Conservation (phyloP, 2,329 filamentous ascomycete genomes). For the Sordariomycetes sp. region DNA sequence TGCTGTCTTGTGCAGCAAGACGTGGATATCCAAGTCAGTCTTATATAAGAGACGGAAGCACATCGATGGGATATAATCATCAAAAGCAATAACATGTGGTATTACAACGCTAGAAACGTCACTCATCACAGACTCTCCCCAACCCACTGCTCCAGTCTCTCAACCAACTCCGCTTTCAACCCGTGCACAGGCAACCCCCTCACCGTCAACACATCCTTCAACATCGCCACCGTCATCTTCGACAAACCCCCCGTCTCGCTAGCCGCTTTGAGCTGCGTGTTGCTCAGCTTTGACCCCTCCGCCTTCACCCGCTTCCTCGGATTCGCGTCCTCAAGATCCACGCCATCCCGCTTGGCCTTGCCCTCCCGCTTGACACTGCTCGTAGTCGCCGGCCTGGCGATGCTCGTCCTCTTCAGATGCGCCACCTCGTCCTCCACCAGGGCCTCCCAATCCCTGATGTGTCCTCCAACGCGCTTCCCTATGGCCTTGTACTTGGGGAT, state of each 20-base stretch:
- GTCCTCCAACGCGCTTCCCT: slow-evolving; percentile 71
- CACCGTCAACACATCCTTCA: slow-evolving; percentile 32
- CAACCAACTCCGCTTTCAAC: slow-evolving; percentile 39
- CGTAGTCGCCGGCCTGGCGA: slow-evolving; percentile 16
- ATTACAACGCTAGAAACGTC: background rate
- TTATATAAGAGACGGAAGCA: no score
- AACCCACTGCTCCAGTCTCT: slow-evolving; percentile 42
- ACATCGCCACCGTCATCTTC: slow-evolving; percentile 40
- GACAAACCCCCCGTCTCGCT: slow-evolving; percentile 29
- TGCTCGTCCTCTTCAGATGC: slow-evolving; percentile 20
- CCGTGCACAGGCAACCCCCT: slow-evolving; percentile 35
- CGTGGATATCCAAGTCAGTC: no score
- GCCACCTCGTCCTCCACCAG: slow-evolving; percentile 45
- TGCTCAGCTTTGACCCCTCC: slow-evolving; percentile 17
- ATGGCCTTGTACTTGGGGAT: slow-evolving; percentile 78
- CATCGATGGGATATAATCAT: no score
- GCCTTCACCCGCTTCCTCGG: slow-evolving; percentile 32
- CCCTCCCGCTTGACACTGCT: slow-evolving; percentile 36
- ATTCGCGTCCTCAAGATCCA: slow-evolving; percentile 22
- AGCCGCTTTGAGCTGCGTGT: slow-evolving; percentile 30
- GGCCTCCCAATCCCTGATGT: slow-evolving; percentile 65
- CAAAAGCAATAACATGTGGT: background rate
- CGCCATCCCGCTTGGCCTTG: slow-evolving; percentile 37
- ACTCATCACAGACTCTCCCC: slow-evolving; percentile 24
- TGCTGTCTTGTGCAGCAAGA: no score